Percentiles rank a stretch among this genome's conserved stretches.
These are phyloP conservation scores for Vanrija humicola DNA, from an alignment of 1,284 basidiomycete species.

Conservation along the genomic window DNA sequence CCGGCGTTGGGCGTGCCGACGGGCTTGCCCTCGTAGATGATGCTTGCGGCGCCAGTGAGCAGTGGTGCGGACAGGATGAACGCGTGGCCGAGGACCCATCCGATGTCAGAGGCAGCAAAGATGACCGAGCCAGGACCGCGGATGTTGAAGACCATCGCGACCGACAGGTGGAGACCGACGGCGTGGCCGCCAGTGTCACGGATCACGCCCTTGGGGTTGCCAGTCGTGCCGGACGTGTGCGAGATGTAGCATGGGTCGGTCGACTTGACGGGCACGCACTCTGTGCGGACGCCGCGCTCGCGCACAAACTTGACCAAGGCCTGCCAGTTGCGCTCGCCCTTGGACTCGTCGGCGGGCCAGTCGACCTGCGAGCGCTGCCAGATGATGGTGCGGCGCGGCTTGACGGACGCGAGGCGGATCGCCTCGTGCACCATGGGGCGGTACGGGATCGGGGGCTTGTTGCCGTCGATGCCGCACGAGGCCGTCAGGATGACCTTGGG, in stretches of 20 bases:
- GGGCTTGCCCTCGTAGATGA: conserved; percentile 90
- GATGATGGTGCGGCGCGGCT: conserved; percentile 70
- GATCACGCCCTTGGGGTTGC: conserved; percentile 92
- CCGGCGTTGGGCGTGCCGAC: conserved; percentile 82
- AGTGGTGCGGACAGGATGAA: conserved; percentile 91
- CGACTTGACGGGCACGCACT: conserved; percentile 14
- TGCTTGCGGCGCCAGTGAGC: conserved; percentile 72
- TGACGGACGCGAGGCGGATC: conserved; percentile 8
- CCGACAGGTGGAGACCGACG: conserved; percentile 75
- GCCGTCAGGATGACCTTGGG: conserved; percentile 84
- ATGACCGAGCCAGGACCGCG: conserved; percentile 51
- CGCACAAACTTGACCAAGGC: conserved; percentile 9
- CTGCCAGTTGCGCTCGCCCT: conserved; percentile 15
- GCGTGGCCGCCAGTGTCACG: conserved; percentile 90
- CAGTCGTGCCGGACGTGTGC: conserved; percentile 89
- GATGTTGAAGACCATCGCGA: conserved; percentile 90
- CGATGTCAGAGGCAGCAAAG: conserved; percentile 79
- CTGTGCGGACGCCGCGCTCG: conserved; percentile 7
- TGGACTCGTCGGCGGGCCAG: conserved; percentile 8
- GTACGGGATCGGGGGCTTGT: conserved; percentile 18
- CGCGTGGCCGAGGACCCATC: conserved; percentile 96
- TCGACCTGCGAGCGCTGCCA: conserved; percentile 60
- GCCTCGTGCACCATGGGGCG: conserved; percentile 8
- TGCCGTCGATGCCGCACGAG: conserved; percentile 53
- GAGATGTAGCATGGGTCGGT: conserved; percentile 20